These are phyloP conservation scores for Cardamine occulta DNA, from an alignment of 345 rosid genomes.

Conservation along the genomic window DNA sequence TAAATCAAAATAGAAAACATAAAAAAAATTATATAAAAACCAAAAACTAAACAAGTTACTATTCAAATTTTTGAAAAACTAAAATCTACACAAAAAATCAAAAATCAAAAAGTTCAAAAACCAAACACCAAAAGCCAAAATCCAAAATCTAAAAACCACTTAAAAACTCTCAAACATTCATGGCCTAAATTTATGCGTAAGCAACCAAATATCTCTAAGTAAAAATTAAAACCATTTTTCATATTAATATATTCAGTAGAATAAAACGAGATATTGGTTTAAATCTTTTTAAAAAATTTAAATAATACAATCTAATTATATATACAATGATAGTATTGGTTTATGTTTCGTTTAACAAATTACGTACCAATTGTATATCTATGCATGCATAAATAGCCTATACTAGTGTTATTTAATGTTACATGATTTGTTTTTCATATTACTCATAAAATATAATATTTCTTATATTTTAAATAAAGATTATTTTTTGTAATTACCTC, in stretches of 20 bases:
- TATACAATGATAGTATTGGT: not conserved
- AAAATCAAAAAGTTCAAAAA: no score
- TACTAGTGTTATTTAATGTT: not conserved
- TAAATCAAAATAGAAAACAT: no score
- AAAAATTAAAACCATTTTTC: no score
- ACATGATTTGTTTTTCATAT: not conserved
- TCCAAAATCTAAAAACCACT: no score
- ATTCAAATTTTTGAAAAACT: no score
- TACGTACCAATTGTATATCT: not conserved
- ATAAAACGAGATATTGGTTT: not conserved
- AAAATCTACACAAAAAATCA: no score
- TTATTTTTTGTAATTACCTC: constrained; percentile 24
- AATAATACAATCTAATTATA: not conserved
- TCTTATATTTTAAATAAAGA: not conserved
- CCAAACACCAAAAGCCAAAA: no score
- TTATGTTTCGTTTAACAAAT: no score
- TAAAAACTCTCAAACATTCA: no score
- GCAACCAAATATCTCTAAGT: not conserved
- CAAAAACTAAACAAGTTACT: no score
- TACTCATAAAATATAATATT: not conserved
- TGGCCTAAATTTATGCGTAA: not conserved
- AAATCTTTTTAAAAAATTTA: not conserved
- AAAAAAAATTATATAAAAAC: no score
- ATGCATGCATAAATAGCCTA: not conserved
- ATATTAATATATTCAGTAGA: not conserved